Percentiles rank a stretch among this genome's conserved stretches.
These are phyloP conservation scores for Globisporangium paddicum DNA, from an alignment of 352 stramenopile species.

Conservation along the genomic window DNA sequence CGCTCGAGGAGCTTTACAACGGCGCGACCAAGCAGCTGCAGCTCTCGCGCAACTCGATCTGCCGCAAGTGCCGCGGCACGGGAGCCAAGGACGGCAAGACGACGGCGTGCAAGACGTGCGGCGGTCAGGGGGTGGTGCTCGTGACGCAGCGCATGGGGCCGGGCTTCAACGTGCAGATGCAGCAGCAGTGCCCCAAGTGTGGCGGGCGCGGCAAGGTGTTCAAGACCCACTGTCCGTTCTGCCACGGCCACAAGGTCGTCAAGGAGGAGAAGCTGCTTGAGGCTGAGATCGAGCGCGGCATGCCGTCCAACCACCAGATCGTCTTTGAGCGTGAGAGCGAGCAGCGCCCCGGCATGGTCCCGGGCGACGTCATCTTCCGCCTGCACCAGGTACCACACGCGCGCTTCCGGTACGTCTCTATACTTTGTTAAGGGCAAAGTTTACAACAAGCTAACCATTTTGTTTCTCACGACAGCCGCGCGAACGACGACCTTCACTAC, in stretches of 20 bases:
- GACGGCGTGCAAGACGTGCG: conserved; percentile 66
- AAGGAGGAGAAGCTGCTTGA: conserved; percentile 76
- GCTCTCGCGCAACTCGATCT: conserved; percentile 76
- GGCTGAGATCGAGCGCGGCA: conserved; percentile 76
- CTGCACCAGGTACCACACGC: conserved; percentile 88
- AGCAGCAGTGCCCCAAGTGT: conserved; percentile 78
- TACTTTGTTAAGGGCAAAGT: not conserved
- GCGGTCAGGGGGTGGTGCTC: conserved; percentile 64
- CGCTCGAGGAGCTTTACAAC: conserved; percentile 86
- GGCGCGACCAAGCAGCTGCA: conserved; percentile 67
- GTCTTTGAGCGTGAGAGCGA: conserved; percentile 86
- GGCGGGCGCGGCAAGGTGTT: conserved; percentile 92
- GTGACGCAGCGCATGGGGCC: conserved; percentile 81
- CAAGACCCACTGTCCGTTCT: conserved; percentile 91
- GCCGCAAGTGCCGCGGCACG: conserved; percentile 77
- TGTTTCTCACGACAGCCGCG: conserved; percentile 46
- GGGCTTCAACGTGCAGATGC: conserved; percentile 89
- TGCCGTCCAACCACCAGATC: conserved; percentile 82
- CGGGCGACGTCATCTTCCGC: conserved; percentile 95
- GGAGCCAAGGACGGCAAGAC: conserved; percentile 84
- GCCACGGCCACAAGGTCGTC: conserved; percentile 78
- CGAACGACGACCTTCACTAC: conserved; percentile 94
- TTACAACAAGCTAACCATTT: no score
- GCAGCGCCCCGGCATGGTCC: conserved; percentile 76
- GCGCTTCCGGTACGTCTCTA: conserved; percentile 67